Base-by-base conservation (phyloP, 2,329 filamentous ascomycete genomes). In the Paecilomyces niveus region DNA sequence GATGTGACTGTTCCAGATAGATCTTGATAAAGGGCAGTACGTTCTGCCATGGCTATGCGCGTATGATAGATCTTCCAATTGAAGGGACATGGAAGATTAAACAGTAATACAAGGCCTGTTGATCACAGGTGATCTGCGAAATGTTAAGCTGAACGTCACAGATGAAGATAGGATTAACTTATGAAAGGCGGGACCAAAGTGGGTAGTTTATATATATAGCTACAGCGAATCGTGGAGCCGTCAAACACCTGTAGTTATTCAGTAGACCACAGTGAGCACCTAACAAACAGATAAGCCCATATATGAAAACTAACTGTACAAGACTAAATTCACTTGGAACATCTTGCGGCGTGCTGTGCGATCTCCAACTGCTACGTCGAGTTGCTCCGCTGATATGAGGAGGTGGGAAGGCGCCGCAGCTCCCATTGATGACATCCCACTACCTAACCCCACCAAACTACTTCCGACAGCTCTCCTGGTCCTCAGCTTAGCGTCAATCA, bases 1-100 rank as follows among this genome's bases (percentile, higher is more conserved):
- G 58, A 51, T 77, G 79, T 39, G 62, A 67, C 53, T 59, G 67
- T 49, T 32, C 70, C 70, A 8, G 68, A 69, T 22, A 79, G 67
- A 61, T 80, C 77, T 62, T 69, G 63, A 54, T 66, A 69, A 10
- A 59, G 63, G 32, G 69, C 60, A 45, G 39, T 45, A 9, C 39
- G 39, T 54, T 65, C 66, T 18, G 68, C 68, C 68, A 70, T 70
- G 39, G 15, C n/a, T 45, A 9, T 21, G n/a, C 5, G n/a, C n/a
- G n/a, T 45, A 45, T 6, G 5, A 6, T 2, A 45, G 15, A 18
- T 3, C 5, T n/a, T 45, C n/a, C 18, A 45, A 18, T 45, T 18
- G n/a, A 45, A 6, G n/a, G n/a, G 15, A 7, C 15, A 9, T n/a
- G 3, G 15, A 39, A 39, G 15, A 13, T n/a, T 7, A 13, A 39